phyloP scores from a whole-genome alignment of 192 early-diverging fungal genomes.

The Chytriomyces hyalinus region DNA sequence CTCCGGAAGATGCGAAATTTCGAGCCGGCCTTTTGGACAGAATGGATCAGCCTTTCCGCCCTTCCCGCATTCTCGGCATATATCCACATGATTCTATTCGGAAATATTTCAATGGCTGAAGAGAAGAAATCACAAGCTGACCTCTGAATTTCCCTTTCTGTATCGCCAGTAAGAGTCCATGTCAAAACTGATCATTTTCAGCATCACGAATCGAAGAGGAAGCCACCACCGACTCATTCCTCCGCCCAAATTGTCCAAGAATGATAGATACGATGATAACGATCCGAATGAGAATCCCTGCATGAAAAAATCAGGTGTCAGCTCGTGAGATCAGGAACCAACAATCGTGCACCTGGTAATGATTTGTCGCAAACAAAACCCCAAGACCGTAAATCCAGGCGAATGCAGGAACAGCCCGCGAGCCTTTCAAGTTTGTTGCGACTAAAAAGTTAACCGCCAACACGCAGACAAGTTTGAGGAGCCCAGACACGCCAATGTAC shows the following conservation, averaged over 20 bases:
- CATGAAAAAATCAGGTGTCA: not conserved
- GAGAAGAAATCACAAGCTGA: no score
- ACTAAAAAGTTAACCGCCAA: conserved; percentile 71
- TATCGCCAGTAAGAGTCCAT: conserved; percentile 90
- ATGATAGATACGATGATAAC: not conserved
- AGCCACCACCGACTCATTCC: conserved; percentile 83
- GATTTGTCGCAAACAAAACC: conserved; percentile 82
- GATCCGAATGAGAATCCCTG: conserved; percentile 17
- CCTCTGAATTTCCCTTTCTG: not conserved
- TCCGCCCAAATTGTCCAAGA: conserved; percentile 70
- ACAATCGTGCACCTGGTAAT: conserved; percentile 38
- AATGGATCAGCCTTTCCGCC: not conserved
- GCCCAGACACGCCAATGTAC: conserved; percentile 45
- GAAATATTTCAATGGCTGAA: not conserved
- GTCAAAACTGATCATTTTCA: conserved; percentile 89
- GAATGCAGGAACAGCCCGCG: conserved; percentile 60
- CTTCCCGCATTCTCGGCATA: conserved; percentile 38
- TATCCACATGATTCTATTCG: conserved; percentile 38
- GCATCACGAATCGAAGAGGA: conserved; percentile 86
- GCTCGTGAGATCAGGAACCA: no score
- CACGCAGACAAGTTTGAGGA: conserved; percentile 76
- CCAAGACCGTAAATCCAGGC: conserved; percentile 85
- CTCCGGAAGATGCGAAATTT: not conserved
- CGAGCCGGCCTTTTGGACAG: conserved; percentile 24
- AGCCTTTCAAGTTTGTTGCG: conserved; percentile 55